Base-by-base conservation (phyloP, 176 grass and related monocot genomes). In the Pharus latifolius region DNA sequence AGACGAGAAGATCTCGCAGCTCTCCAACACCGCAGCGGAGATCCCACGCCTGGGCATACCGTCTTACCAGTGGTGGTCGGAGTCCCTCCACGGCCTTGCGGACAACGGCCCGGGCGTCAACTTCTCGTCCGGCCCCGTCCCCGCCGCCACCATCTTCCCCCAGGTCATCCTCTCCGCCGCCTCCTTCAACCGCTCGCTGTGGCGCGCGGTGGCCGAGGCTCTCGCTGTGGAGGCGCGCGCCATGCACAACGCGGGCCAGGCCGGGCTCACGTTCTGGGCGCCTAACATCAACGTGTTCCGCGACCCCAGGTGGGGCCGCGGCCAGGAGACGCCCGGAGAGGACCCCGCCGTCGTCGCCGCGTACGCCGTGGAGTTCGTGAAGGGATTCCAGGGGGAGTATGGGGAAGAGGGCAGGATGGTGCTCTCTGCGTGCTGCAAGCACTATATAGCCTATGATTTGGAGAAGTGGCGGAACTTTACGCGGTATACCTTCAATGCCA, bases 211-310 rank as follows among this genome's bases (percentile, higher is more conserved):
- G 2, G 87, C 94, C 55, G 42, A 15, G 45, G 81, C 85, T 74
- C 64, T 93, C 80, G 78, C 87, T 3, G 73, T 83, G 33, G 89
- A 98, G 89, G 94, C 87, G 4, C 84, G 90, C 52, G 83, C 83
- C 44, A 98, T 98, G 95, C 80, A 98, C 84, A 85, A 60, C 78
- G 52, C 59, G 19, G 95, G 87, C 2, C 95, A 93, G 84, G 95
- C 95, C 3, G 95, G 95, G 7, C 95, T 98, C 62, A 93, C 89
- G 19, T 98, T 85, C 81, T 98, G 87, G 95, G 90, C 87, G 19
- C 95, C 87, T 60, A 98, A 98, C 81, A 98, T 98, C 75, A 98
- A 98, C 84, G 57, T 98, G 49, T 98, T 98, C 84, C 84, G 90
- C 46, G 95, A 98, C 62, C 90, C 87, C 0, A 73, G 95, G 22